Evolutionary conservation across 2,329 filamentous ascomycete species (phyloP).

Genomic region (Cladosporium sp.): DNA sequence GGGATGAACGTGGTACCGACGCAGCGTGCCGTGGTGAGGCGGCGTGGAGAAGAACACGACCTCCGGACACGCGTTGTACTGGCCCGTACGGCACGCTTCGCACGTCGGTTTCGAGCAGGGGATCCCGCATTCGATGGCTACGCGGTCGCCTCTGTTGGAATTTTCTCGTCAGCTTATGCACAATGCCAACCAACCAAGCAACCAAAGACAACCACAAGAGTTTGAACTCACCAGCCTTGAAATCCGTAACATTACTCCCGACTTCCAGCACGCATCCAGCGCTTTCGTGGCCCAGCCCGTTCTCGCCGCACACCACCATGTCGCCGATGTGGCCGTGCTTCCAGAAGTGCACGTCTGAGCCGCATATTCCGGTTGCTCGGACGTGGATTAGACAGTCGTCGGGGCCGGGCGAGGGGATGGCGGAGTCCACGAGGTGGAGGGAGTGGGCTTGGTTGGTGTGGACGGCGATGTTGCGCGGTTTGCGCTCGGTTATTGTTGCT

Average conservation of each 20-base stretch:
- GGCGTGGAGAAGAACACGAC: slow-evolving; percentile 29
- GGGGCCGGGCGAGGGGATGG: slow-evolving; percentile 18
- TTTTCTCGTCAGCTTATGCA: too few relatives aligned
- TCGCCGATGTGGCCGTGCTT: slow-evolving; percentile 55
- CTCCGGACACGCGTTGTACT: slow-evolving; percentile 26
- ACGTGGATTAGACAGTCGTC: slow-evolving; percentile 30
- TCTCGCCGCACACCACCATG: slow-evolving; percentile 58
- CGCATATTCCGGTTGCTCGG: slow-evolving; percentile 31
- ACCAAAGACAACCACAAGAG: too few relatives aligned
- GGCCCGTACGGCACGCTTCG: slow-evolving; percentile 25
- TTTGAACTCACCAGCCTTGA: slow-evolving; percentile 35
- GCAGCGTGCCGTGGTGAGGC: slow-evolving; percentile 27
- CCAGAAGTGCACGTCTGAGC: slow-evolving; percentile 15
- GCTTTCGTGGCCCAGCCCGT: slow-evolving; percentile 66
- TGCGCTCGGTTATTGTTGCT: too few relatives aligned
- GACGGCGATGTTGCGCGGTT: slow-evolving; percentile 24
- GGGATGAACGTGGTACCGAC: slow-evolving; percentile 29
- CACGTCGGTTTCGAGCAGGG: slow-evolving; percentile 17
- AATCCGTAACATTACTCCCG: slow-evolving; percentile 52
- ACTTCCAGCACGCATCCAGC: slow-evolving; percentile 59
- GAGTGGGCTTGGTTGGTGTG: slow-evolving; percentile 30
- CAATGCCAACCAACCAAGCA: too few relatives aligned
- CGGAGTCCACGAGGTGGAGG: slow-evolving; percentile 24
- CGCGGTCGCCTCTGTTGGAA: slow-evolving; percentile 30
- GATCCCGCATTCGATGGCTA: slow-evolving; percentile 30